Base-by-base conservation (phyloP, 139 green algal species). In the Parachlorella kessleri region DNA sequence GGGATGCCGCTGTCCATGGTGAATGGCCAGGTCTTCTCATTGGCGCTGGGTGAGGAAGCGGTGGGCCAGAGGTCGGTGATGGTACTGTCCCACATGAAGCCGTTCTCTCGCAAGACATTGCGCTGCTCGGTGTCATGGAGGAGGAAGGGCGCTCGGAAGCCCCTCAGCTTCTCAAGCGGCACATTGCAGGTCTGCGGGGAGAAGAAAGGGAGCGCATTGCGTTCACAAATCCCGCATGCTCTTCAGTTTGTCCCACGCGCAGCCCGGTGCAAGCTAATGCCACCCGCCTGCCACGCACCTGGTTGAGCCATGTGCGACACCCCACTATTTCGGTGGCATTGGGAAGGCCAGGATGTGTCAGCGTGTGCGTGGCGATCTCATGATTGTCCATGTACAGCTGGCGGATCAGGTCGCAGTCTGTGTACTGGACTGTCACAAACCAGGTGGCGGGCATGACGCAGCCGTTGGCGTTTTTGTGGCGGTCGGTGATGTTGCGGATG, bases 71-170 rank as follows among this genome's bases (percentile, higher is more conserved):
- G 14, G 14, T 59, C 48, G 14, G 48, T 59, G 48, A 59, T 59
- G 48, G 48, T 28, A 59, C 48, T 59, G 36, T 77, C 72, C 10
- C n/a, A 77, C 1, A 36, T 3, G 28, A 77, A 70, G 55, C 72
- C 72, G 5, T 6, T 36, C 8, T 54, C 35, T 0, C 6, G 21
- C 35, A 77, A 53, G 28, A 39, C 9, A 6, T 18, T 26, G 24
- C 72, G 72, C 54, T 69, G 53, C 54, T 55, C 4, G 23, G 37
- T 3, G 26, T 77, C 36, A 53, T 77, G 72, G 14, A 53, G 36
- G 41, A 77, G 72, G 54, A 70, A 77, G 54, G 72, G 72, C 10
- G n/a, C 72, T 0, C 72, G 35, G 72, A 77, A 77, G 35, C 72
- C 72, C 14, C 53, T 42, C 4, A 77, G 33, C 53, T 77, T 77